Base-by-base conservation (phyloP, 257 asterid species). In the Gynochthodes officinalis region DNA sequence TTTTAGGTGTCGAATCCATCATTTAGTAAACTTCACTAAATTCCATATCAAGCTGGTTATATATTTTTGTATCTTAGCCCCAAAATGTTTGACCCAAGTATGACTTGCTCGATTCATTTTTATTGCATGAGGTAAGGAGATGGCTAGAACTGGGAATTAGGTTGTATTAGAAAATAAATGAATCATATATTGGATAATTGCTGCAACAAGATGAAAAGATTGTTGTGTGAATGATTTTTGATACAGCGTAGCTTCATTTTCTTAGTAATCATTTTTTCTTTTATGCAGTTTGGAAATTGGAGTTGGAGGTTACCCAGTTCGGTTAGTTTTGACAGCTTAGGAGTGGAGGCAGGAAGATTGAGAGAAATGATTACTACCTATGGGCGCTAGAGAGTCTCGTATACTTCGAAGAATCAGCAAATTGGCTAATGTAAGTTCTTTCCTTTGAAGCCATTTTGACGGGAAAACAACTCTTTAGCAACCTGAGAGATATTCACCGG, bases 271-370 rank as follows among this genome's bases (percentile, higher is more conserved):
- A 21, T 30, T 59, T 58, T 23, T 32, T 50, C 39, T 16, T 21
- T 42, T 32, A 61, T 77, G 85, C 86, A 94, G 99, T 81, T 80
- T 50, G 99, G 99, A 30, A 95, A 95, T 77, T 95, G 99, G 99
- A 89, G 97, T 73, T 95, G 99, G 99, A 88, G 98, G 78, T 69
- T 95, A 71, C 95, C 99, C 64, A 64, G 85, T 73, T 80, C 92
- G n/a, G 81, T 50, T 76, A 74, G 83, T 67, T 94, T 94, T 69
- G 93, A 85, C 74, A 73, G 81, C 82, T 76, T 95, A 85, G 73
- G 77, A 33, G 58, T 78, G 4, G 99, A 95, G 90, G 95, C 97
- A 64, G 72, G 84, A 72, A 84, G 81, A 76, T 89, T 95, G 7
- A 78, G 86, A 77, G 91, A 82, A 23, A 68, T 95, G 90, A 86